These are phyloP conservation scores for Penstemon newberryi DNA, from an alignment of 257 asterid genomes.

Conservation along the genomic window DNA sequence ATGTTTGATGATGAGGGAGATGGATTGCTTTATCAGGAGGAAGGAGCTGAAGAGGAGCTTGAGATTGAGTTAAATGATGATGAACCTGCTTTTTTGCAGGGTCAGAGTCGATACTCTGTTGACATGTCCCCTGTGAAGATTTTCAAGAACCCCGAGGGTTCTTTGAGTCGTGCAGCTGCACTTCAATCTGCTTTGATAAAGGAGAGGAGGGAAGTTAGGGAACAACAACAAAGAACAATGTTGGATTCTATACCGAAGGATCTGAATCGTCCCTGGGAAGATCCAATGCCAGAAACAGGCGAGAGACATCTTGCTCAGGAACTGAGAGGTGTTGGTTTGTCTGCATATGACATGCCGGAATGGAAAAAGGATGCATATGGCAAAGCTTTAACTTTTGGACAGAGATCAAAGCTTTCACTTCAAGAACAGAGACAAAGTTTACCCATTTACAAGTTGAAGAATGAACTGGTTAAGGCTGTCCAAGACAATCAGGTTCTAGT, in stretches of 20 bases:
- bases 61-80: conserved; percentile 93
- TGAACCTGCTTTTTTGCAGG: conserved; percentile 84
- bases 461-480: conserved; percentile 79
- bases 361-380: conserved; percentile 98
- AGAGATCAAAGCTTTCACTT: conserved; percentile 86
- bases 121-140: conserved; percentile 95
- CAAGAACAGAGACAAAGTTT: conserved; percentile 92
- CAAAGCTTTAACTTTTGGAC: conserved; percentile 87
- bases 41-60: conserved; percentile 91
- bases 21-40: conserved; percentile 85
- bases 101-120: conserved; percentile 76
- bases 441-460: conserved; percentile 84
- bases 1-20: conserved; percentile 83
- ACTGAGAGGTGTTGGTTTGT: conserved; percentile 91
- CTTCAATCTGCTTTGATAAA: conserved; percentile 88
- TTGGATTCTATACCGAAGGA: conserved; percentile 97
- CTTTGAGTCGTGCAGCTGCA: conserved; percentile 93
- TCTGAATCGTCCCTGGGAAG: conserved; percentile 98
- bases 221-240: conserved; percentile 90
- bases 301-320: conserved; percentile 99
- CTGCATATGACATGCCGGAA: conserved; percentile 97
- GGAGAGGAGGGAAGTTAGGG: conserved; percentile 96
- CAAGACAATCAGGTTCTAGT: conserved; percentile 91
- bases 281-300: conserved; percentile 98
- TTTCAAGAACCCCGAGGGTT: conserved; percentile 93